Conservation (phyloP, 2,329 filamentous ascomycete genomes). For the Fusarium keratoplasticum region DNA sequence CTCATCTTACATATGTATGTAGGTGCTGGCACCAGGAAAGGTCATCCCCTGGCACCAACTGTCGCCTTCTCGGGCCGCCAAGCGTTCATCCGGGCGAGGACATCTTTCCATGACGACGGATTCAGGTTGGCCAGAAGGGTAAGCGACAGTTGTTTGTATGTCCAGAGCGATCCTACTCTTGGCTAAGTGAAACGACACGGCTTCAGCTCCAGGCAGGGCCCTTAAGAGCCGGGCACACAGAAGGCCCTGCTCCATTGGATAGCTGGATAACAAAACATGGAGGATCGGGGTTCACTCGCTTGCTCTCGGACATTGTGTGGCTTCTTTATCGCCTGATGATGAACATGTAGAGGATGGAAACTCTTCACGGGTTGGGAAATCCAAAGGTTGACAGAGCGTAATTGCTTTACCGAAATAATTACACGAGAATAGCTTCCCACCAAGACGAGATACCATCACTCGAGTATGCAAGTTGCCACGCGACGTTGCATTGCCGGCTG, state of each 20-base stretch:
- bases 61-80: not conserved
- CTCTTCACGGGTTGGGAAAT: not conserved
- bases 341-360: not conserved
- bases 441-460: not conserved
- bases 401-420: not conserved
- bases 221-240: not conserved
- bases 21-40: not conserved
- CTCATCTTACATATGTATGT: conserved; percentile 4
- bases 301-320: not conserved
- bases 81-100: not conserved
- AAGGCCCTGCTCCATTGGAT: not conserved
- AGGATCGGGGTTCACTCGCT: not conserved
- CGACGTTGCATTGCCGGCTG: not conserved
- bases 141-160: too few relatives aligned
- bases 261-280: not conserved
- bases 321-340: not conserved
- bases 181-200: not conserved
- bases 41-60: not conserved
- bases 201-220: not conserved
- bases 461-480: not conserved
- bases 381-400: not conserved
- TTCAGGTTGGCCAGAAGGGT: not conserved
- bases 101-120: not conserved
- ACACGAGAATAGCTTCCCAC: not conserved
- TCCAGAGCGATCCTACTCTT: not conserved